A percentile compares a stretch with the other conserved stretches of the same genome.
Evolutionary conservation across 768 basidiomycete genomes (phyloP).

Genomic region (Hebeloma cylindrosporum): DNA sequence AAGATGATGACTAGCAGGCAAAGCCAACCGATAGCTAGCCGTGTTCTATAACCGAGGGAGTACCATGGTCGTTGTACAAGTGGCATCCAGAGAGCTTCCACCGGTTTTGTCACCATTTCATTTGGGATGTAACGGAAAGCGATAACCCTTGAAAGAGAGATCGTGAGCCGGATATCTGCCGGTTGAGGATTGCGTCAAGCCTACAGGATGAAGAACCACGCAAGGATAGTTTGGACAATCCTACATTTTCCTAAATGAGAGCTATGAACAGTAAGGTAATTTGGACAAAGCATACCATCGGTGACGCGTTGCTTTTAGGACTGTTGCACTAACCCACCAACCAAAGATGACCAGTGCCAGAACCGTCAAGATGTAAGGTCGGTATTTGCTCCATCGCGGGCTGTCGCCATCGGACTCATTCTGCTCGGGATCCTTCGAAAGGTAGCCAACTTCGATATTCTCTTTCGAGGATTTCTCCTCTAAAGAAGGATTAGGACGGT

Average conservation of each 20-base stretch:
- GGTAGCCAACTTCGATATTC: constrained; percentile 2
- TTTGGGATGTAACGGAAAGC: constrained; percentile 80
- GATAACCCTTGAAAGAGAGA: constrained; percentile 49
- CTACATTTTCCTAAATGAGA: constrained; percentile 33
- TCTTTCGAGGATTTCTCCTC: constrained; percentile 17
- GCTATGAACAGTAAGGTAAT: constrained; percentile 6
- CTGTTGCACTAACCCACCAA: constrained; percentile 80
- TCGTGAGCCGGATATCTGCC: too few relatives aligned
- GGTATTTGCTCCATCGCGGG: constrained; percentile 29
- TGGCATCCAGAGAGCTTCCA: constrained; percentile 67
- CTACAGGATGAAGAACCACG: constrained; percentile 77
- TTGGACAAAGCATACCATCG: constrained; percentile 61
- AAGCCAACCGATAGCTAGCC: constrained; percentile 71
- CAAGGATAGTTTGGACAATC: constrained; percentile 77
- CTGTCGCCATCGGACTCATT: too few relatives aligned
- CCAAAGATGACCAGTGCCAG: constrained; percentile 64
- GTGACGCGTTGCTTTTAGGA: constrained; percentile 65
- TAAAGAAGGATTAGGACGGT: constrained; percentile 3
- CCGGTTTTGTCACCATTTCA: constrained; percentile 64
- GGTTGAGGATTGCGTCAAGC: too few relatives aligned
- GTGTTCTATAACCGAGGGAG: constrained; percentile 42
- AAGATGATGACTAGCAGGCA: constrained; percentile 74
- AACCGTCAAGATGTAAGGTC: constrained; percentile 47
- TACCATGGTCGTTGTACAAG: constrained; percentile 68
- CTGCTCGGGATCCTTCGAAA: constrained; percentile 9